Evolutionary conservation across 2,329 filamentous ascomycete genomes (phyloP).

Genomic region (Botrytis paeoniae): DNA sequence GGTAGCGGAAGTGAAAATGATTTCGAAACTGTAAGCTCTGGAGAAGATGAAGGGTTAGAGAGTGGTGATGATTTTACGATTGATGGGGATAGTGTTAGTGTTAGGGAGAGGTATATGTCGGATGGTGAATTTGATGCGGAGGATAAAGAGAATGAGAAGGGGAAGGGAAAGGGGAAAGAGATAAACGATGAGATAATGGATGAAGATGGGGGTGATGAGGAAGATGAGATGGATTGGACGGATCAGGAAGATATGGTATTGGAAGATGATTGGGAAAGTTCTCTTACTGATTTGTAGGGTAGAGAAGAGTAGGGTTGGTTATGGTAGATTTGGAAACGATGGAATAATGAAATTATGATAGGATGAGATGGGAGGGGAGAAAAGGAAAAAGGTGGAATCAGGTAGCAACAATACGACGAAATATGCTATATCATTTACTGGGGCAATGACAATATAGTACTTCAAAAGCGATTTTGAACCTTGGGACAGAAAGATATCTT

Average conservation of each 20-base stretch:
- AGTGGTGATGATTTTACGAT: background rate
- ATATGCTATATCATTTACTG: background rate
- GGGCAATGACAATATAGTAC: too few relatives aligned
- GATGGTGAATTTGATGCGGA: background rate
- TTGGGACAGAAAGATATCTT: too few relatives aligned
- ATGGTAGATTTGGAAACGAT: background rate
- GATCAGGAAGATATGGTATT: background rate
- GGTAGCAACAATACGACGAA: background rate
- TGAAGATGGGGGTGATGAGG: background rate
- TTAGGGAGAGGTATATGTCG: background rate
- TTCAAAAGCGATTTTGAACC: too few relatives aligned
- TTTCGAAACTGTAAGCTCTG: background rate
- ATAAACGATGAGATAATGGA: background rate
- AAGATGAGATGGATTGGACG: background rate
- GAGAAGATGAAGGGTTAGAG: background rate
- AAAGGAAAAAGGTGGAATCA: background rate
- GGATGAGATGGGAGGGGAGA: background rate
- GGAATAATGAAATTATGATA: background rate
- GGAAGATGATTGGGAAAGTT: background rate
- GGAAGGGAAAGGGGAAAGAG: background rate
- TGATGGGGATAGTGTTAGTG: background rate
- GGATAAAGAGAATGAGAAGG: background rate
- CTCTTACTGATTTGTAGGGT: background rate
- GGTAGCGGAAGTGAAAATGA: constrained; percentile 13
- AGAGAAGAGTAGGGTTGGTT: background rate